Base-by-base conservation (phyloP, 495 filamentous ascomycete genomes). In the Penicillium canescens region DNA sequence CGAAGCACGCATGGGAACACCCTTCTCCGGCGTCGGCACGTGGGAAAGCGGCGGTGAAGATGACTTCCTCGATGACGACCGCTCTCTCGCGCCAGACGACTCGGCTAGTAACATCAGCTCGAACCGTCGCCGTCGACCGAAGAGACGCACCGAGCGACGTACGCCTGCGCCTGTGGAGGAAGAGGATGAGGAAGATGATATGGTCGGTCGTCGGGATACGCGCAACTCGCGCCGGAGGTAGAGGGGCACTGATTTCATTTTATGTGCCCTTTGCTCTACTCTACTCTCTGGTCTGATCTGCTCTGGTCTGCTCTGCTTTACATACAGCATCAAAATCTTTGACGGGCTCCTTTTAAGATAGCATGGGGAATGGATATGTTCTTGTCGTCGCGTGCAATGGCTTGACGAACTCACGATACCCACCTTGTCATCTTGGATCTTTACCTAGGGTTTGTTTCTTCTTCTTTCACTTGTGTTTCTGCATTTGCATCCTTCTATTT, bases 81-180 rank as follows among this genome's bases (percentile, higher is more conserved):
- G 77, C 46, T 92, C 90, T 52, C 70, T 96, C n/a, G 85, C 83
- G 21, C 83, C 83, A 0, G 84, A 86, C 62, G 83, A 86, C 62
- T 82, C 78, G 36, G 94, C 94, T 12, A 96, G 91, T 68, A 96
- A 97, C 59, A 90, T 97, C 48, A 87, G 84, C 58, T 89, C 84
- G 37, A 87, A 83, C 51, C 77, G 89, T 49, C 77, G 84, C 26
- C 78, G 90, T 46, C 74, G 89, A 62, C 86, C 84, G 5, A 89
- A 89, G 75, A 69, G 67, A 64, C 77, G 88, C 49, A 81, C 79
- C 47, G 89, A 92, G 71, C 77, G 90, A 62, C 79, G 87, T 10
- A 96, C 91, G 3, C 91, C 91, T 1, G 91, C 90, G 14, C 83
- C 85, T 0, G 90, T 95, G 8, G 89, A 91, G 69, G 92, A 96